Evolutionary conservation across 164 flowering plant species (phyloP).

Genomic region (Tinospora cordifolia): DNA sequence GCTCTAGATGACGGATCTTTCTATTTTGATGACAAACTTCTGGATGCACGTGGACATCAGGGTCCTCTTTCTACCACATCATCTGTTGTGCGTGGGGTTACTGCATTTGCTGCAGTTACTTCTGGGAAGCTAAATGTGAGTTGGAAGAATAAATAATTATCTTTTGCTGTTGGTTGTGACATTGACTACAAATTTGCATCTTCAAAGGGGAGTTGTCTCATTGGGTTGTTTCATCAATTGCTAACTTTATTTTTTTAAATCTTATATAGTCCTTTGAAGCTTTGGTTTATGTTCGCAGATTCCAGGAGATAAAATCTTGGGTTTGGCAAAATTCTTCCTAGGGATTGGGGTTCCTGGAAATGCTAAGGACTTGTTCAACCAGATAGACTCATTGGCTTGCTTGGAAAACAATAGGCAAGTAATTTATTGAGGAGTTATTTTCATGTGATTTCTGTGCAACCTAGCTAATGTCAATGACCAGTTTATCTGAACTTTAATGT

Average conservation of each 20-base stretch:
- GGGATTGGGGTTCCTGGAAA: slow-evolving; percentile 80
- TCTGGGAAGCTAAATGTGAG: slow-evolving; percentile 61
- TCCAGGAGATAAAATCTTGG: slow-evolving; percentile 69
- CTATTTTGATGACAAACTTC: slow-evolving; percentile 78
- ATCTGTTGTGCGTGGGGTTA: slow-evolving; percentile 73
- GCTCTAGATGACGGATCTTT: slow-evolving; percentile 71
- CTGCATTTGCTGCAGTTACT: slow-evolving; percentile 59
- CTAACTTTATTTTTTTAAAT: background rate
- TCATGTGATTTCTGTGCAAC: background rate
- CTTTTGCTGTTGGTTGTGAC: background rate
- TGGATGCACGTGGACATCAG: slow-evolving; percentile 51
- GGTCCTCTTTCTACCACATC: slow-evolving; percentile 78
- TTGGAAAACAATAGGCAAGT: slow-evolving; percentile 73
- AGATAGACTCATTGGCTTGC: slow-evolving; percentile 64
- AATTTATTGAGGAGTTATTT: background rate
- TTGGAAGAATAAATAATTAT: background rate
- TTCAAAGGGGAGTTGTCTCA: background rate
- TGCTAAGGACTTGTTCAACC: slow-evolving; percentile 70
- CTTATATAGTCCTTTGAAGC: background rate
- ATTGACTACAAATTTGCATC: background rate
- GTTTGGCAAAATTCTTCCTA: slow-evolving; percentile 86
- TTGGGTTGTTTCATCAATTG: background rate
- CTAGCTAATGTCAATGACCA: background rate
- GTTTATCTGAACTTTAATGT: background rate
- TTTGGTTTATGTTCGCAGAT: slow-evolving; percentile 42